Base-by-base conservation (phyloP, 768 basidiomycete species). In the Psilocybe tampanensis region DNA sequence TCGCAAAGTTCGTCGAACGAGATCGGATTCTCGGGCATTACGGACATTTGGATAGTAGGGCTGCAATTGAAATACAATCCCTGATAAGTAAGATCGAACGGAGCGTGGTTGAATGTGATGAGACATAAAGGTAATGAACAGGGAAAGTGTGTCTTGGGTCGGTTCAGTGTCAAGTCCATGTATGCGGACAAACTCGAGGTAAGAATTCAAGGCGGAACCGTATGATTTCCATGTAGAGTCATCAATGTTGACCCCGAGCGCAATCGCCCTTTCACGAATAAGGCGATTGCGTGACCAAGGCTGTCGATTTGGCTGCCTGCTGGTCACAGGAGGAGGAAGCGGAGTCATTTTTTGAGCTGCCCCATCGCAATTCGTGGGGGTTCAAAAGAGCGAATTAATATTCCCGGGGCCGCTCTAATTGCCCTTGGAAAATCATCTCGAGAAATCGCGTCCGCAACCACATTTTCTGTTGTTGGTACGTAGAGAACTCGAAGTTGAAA, bases 271-370 rank as follows among this genome's bases (percentile, higher is more conserved):
- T 52, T 71, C 69, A 45, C 61, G 70, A 0, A 68, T 11, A 2
- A 80, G 66, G 7, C 62, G 60, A 29, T 79, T 71, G 0, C 47
- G 18, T 0, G 73, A 55, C 79, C 80, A 80, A 24, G 73, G 64
- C 26, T 49, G 54, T 44, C 72, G 48, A 0, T 17, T 0, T 1
- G 76, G 76, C 58, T 77, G 77, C 62, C 66, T 58, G 50, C 29
- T 29, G 29, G 29, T 29, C 29, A n/a, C n/a, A n/a, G n/a, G n/a
- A n/a, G n/a, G 4, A 29, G 29, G 29, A 9, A 29, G 4, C n/a
- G n/a, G n/a, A 9, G 4, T 29, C 29, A 29, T 29, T 29, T 29
- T 29, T 29, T 29, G 5, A 5, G 29, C 29, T 4, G 29, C 29
- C 29, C 29, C 29, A 62, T 15, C 54, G 44, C 45, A 2, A 22